Conservation (phyloP, 257 asterid genomes). For the Dorcoceras hygrometricum region DNA sequence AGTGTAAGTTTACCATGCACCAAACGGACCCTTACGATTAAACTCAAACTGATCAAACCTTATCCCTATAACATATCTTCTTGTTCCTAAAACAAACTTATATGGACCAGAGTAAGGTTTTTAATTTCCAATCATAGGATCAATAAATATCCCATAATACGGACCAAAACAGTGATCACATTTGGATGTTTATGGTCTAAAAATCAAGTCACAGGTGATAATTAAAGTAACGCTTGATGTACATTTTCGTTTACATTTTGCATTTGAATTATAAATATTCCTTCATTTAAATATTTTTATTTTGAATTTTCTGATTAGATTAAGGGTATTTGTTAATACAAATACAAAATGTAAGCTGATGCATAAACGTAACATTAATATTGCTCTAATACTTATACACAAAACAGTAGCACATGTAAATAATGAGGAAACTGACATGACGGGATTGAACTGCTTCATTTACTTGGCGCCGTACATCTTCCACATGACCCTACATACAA, state of each 20-base stretch:
- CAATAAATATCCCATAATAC: background rate
- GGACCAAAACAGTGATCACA: background rate
- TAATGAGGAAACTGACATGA: slow-evolving; percentile 56
- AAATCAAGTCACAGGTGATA: slow-evolving; percentile 4
- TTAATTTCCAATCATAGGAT: background rate
- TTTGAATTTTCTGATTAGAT: no score
- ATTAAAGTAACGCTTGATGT: no score
- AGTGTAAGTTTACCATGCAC: no score
- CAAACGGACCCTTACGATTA: no score
- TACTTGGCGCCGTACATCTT: slow-evolving; percentile 86
- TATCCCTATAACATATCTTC: background rate
- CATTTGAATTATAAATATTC: no score
- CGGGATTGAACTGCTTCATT: slow-evolving; percentile 92
- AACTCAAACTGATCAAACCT: no score
- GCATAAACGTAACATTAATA: no score
- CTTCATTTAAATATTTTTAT: no score
- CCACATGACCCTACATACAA: slow-evolving; percentile 80
- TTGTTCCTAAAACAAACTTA: background rate
- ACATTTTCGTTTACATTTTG: no score
- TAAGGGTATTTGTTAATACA: no score
- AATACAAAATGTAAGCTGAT: no score
- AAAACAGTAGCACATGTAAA: slow-evolving; percentile 1
- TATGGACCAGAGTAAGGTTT: background rate
- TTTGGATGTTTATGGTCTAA: slow-evolving; percentile 5
- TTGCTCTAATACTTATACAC: no score